Percentiles rank a stretch among this genome's conserved stretches.
These are phyloP conservation scores for Hypoxylon sp. DNA, from an alignment of 2,329 filamentous ascomycete species.

Conservation along the genomic window DNA sequence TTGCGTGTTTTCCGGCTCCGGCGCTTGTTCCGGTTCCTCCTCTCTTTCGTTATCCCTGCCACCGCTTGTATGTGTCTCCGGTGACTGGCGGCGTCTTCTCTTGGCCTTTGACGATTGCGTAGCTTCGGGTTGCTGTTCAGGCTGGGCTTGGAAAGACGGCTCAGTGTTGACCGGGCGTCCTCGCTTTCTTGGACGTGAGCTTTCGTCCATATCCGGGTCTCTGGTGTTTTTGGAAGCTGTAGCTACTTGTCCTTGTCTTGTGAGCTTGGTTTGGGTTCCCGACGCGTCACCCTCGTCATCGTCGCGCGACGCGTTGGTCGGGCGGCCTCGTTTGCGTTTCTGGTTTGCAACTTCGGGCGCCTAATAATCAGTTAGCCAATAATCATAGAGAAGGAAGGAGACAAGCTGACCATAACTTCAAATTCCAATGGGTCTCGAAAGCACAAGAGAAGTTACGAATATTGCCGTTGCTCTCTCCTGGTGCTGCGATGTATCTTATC, in stretches of 20 bases:
- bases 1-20: slow-evolving; percentile 20
- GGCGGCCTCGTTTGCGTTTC: slow-evolving; percentile 59
- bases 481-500: slow-evolving; percentile 19
- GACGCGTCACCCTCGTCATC: slow-evolving; percentile 43
- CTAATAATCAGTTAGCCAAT: slow-evolving; percentile 31
- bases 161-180: slow-evolving; percentile 39
- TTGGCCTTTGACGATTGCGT: slow-evolving; percentile 36
- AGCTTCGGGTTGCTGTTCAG: slow-evolving; percentile 35
- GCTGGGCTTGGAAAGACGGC: no score
- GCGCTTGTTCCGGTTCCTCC: slow-evolving; percentile 18
- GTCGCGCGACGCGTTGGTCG: slow-evolving; percentile 56
- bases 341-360: slow-evolving; percentile 48
- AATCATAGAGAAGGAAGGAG: slow-evolving; percentile 3
- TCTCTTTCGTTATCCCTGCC: slow-evolving; percentile 2
- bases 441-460: not conserved
- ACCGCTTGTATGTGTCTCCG: slow-evolving; percentile 20
- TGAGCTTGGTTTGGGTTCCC: slow-evolving; percentile 37
- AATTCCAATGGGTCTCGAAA: not conserved
- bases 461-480: not conserved
- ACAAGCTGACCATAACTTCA: slow-evolving; percentile 26
- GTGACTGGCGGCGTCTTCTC: slow-evolving; percentile 47
- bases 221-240: slow-evolving; percentile 14
- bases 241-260: slow-evolving; percentile 34
- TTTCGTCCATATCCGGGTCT: slow-evolving; percentile 37
- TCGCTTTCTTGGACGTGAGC: slow-evolving; percentile 44